Conservation (phyloP, 2,329 filamentous ascomycete genomes). For the Cladorrhinum sp. region DNA sequence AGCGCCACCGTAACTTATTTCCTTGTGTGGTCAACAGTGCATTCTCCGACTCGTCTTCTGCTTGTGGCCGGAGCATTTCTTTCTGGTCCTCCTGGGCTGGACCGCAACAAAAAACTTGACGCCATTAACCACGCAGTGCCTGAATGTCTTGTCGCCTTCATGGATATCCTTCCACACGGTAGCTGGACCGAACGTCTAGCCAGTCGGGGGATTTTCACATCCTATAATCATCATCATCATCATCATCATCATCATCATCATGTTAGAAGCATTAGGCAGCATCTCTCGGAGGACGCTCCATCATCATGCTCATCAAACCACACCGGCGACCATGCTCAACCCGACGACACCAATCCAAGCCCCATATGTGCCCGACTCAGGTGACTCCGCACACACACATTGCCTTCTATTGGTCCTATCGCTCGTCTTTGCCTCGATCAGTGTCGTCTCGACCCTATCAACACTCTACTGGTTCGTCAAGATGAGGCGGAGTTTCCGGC, state of each 20-base stretch:
- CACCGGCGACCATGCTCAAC: neutral
- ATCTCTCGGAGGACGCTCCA: neutral
- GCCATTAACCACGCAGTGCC: neutral
- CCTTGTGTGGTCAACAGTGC: neutral
- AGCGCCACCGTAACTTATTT: neutral
- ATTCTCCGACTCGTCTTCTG: neutral
- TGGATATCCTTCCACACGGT: constrained; percentile 4
- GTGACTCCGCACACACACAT: constrained; percentile 1
- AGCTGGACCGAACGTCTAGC: constrained; percentile 9
- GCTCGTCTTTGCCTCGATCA: constrained; percentile 47
- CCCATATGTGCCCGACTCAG: neutral
- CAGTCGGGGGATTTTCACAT: neutral
- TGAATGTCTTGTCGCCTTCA: constrained; percentile 5
- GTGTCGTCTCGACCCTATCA: constrained; percentile 53
- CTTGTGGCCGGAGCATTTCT: neutral
- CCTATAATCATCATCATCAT: neutral
- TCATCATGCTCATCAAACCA: neutral
- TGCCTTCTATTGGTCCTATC: constrained; percentile 33
- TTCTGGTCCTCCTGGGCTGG: neutral
- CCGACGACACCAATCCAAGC: neutral
- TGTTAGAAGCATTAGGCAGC: neutral
- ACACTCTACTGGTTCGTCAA: constrained; percentile 70
- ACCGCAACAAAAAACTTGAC: neutral
- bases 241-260: neutral
- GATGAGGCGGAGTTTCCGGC: constrained; percentile 72